These are phyloP conservation scores for Paxillus ammoniavirescens DNA, from an alignment of 768 basidiomycete genomes.

Conservation along the genomic window DNA sequence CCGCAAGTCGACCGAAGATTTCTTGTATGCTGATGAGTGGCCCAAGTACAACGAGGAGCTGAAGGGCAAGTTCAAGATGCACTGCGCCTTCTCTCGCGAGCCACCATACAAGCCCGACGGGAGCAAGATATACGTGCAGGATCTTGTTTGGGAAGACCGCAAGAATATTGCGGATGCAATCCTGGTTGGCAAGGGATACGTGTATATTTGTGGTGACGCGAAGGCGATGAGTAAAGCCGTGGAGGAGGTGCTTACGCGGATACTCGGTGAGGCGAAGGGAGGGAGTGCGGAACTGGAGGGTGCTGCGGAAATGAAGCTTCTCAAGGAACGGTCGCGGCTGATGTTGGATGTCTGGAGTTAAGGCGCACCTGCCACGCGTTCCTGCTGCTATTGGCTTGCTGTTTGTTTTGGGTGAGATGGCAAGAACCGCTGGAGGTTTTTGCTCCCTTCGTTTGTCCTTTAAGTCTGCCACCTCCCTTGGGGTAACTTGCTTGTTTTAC, in stretches of 20 bases:
- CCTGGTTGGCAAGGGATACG: slow-evolving; percentile 92
- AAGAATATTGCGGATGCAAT: slow-evolving; percentile 85
- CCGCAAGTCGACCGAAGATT: slow-evolving; percentile 85
- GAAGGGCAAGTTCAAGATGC: slow-evolving; percentile 87
- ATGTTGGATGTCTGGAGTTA: slow-evolving; percentile 90
- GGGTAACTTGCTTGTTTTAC: slow-evolving; percentile 4
- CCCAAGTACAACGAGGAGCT: slow-evolving; percentile 82
- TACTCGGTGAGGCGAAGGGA: slow-evolving; percentile 92
- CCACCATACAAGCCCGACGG: slow-evolving; percentile 84
- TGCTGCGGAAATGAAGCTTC: slow-evolving; percentile 84
- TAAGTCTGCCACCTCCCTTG: too few species aligned
- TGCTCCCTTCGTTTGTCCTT: too few species aligned
- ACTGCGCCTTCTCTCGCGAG: slow-evolving; percentile 89
- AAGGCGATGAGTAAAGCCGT: slow-evolving; percentile 96
- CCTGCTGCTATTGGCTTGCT: neutral
- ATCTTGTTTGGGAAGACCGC: slow-evolving; percentile 86
- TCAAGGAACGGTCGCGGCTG: slow-evolving; percentile 91
- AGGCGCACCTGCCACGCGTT: slow-evolving; percentile 8
- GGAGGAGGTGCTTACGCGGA: slow-evolving; percentile 80
- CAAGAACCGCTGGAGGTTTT: neutral
- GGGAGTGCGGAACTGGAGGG: slow-evolving; percentile 88
- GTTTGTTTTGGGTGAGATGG: neutral
- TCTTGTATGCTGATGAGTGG: slow-evolving; percentile 96
- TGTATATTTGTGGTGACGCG: slow-evolving; percentile 96
- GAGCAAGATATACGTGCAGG: slow-evolving; percentile 98